Evolutionary conservation across 176 grass and related monocot genomes (phyloP).

Genomic region (Tuctoria greenei): DNA sequence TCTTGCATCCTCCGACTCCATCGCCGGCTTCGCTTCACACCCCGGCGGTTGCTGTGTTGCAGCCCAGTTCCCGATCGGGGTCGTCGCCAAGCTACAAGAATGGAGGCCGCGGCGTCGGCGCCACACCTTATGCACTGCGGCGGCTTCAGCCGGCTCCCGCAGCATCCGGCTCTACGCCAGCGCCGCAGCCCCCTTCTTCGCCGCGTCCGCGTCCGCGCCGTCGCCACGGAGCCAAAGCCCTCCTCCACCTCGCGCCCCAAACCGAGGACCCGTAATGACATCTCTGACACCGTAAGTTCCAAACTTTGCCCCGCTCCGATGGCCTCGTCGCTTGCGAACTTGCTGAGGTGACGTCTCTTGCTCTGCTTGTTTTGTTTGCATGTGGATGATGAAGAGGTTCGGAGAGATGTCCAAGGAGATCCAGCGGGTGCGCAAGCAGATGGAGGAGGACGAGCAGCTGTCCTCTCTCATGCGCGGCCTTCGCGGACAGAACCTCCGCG

Average conservation of each 20-base stretch:
- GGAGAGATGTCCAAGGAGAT: slow-evolving; percentile 88
- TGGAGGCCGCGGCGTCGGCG: slow-evolving; percentile 56
- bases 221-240: slow-evolving; percentile 61
- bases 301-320: not conserved
- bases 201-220: slow-evolving; percentile 65
- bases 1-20: not conserved
- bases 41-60: not conserved
- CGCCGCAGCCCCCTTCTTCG: not conserved
- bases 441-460: slow-evolving; percentile 99
- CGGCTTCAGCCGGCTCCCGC: slow-evolving; percentile 47
- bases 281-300: slow-evolving; percentile 59
- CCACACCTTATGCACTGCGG: slow-evolving; percentile 72
- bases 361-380: not conserved
- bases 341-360: not conserved
- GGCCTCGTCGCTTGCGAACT: not conserved
- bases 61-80: not conserved
- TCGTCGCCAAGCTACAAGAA: not conserved
- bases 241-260: not conserved
- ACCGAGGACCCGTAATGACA: slow-evolving; percentile 27
- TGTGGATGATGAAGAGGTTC: slow-evolving; percentile 53
- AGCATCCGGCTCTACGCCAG: slow-evolving; percentile 7
- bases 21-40: not conserved
- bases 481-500: slow-evolving; percentile 86
- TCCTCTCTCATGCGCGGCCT: slow-evolving; percentile 86
- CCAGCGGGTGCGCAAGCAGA: slow-evolving; percentile 87